Evolutionary conservation across 1,284 basidiomycete species (phyloP).

Genomic region (Cryptococcus neoformans): DNA sequence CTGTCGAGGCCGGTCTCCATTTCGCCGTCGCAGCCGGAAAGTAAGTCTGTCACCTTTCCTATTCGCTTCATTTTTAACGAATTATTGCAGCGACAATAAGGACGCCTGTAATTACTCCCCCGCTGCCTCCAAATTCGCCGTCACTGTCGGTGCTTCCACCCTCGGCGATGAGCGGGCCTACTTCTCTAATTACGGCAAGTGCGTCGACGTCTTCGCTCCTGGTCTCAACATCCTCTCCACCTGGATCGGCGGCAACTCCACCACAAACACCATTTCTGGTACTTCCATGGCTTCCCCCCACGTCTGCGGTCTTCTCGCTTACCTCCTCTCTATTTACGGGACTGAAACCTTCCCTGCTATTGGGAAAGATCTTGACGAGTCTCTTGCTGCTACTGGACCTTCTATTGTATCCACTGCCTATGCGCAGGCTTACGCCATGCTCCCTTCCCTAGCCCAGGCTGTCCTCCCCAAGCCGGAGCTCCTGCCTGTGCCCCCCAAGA

Average conservation of each 20-base stretch:
- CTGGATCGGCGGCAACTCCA: conserved; percentile 60
- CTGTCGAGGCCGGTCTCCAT: conserved; percentile 80
- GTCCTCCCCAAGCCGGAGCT: conserved; percentile 32
- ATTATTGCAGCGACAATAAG: conserved; percentile 55
- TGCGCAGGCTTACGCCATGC: conserved; percentile 49
- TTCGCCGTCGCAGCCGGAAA: conserved; percentile 92
- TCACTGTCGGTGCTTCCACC: conserved; percentile 84
- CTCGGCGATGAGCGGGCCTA: conserved; percentile 79
- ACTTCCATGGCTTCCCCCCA: conserved; percentile 62
- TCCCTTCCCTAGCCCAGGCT: conserved; percentile 38
- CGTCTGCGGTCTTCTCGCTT: conserved; percentile 67
- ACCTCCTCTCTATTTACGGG: conserved; percentile 77
- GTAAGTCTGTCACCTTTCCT: conserved; percentile 35
- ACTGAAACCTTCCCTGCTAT: conserved; percentile 55
- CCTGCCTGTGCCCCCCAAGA: conserved; percentile 29
- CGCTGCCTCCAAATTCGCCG: conserved; percentile 66
- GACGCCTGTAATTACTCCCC: conserved; percentile 74
- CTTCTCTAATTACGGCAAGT: conserved; percentile 76
- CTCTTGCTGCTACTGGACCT: conserved; percentile 39
- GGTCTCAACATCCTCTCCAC: conserved; percentile 78
- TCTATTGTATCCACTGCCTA: conserved; percentile 45
- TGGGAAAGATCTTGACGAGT: conserved; percentile 29
- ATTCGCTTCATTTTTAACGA: conserved; percentile 1
- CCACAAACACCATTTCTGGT: conserved; percentile 63
- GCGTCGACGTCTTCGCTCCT: conserved; percentile 80